A percentile compares a stretch with the other conserved stretches of the same genome.
Conservation (phyloP, 495 filamentous ascomycete genomes). For the Neurospora tetraspora region DNA sequence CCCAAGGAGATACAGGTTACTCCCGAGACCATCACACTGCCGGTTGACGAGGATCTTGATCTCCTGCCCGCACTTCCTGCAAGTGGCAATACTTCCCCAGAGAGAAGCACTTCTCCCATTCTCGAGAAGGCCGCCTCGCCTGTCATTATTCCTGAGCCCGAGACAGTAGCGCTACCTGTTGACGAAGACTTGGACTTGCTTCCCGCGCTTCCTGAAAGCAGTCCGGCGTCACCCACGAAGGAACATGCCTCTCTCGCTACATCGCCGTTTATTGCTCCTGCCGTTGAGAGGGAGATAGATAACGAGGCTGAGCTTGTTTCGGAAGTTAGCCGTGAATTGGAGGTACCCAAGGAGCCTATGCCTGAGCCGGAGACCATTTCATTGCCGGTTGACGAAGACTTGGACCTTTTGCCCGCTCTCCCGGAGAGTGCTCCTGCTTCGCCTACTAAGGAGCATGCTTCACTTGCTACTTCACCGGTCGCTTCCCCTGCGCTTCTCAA, state of each 20-base stretch:
- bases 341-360: not conserved
- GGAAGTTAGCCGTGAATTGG: not conserved
- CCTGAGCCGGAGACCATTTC: not conserved
- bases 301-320: too few species aligned
- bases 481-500: not conserved
- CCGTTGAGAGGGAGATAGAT: not conserved
- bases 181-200: not conserved
- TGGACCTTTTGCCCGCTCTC: not conserved
- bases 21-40: not conserved
- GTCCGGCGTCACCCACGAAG: not conserved
- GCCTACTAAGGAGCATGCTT: not conserved
- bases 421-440: conserved; percentile 1
- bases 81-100: not conserved
- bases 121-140: not conserved
- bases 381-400: not conserved
- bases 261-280: not conserved
- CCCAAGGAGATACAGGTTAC: not conserved
- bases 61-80: not conserved
- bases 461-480: not conserved
- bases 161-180: not conserved
- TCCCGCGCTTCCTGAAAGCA: conserved; percentile 1
- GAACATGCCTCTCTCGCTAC: not conserved
- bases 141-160: not conserved
- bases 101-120: not conserved
- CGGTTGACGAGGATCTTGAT: not conserved